Conservation (phyloP, 139 green algal species). For the Eudorina sp. region DNA sequence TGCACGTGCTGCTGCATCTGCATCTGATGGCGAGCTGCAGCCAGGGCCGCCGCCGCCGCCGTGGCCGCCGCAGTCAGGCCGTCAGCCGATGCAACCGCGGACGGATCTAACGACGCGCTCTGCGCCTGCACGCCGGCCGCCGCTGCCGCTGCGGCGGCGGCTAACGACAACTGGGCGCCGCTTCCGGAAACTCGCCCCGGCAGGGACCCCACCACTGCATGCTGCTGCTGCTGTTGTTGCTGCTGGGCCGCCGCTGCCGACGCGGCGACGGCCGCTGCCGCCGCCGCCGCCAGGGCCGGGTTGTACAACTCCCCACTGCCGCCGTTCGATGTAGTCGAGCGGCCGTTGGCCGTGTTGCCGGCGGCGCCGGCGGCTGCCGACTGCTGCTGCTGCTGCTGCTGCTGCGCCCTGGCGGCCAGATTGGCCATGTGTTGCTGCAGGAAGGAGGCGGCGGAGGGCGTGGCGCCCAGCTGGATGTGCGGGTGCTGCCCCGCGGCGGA, state of each 20-base stretch:
- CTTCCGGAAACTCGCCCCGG: neutral
- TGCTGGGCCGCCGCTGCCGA: neutral
- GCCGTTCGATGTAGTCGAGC: neutral
- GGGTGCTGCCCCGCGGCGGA: neutral
- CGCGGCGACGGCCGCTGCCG: conserved; percentile 1
- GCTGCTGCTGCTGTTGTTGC: conserved; percentile 23
- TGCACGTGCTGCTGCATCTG: neutral
- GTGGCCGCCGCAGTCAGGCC: neutral
- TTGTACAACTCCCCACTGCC: conserved; percentile 10
- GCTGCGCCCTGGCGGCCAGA: neutral
- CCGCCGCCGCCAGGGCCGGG: neutral
- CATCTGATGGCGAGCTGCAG: neutral
- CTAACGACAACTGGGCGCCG: neutral
- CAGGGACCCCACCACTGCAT: neutral
- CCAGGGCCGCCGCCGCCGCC: neutral
- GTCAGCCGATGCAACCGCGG: neutral
- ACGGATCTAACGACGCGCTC: neutral
- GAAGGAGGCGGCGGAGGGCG: conserved; percentile 37
- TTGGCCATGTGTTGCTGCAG: conserved; percentile 37
- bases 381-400: conserved; percentile 37
- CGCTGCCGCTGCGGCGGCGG: too few relatives aligned
- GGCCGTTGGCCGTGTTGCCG: neutral
- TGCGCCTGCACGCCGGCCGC: too few relatives aligned
- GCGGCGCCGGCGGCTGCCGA: conserved; percentile 5
- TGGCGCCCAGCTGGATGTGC: conserved; percentile 49